A percentile compares a stretch with the other conserved stretches of the same genome.
These are phyloP conservation scores for Colletotrichum tropicale DNA, from an alignment of 2,329 filamentous ascomycete genomes.

Conservation along the genomic window DNA sequence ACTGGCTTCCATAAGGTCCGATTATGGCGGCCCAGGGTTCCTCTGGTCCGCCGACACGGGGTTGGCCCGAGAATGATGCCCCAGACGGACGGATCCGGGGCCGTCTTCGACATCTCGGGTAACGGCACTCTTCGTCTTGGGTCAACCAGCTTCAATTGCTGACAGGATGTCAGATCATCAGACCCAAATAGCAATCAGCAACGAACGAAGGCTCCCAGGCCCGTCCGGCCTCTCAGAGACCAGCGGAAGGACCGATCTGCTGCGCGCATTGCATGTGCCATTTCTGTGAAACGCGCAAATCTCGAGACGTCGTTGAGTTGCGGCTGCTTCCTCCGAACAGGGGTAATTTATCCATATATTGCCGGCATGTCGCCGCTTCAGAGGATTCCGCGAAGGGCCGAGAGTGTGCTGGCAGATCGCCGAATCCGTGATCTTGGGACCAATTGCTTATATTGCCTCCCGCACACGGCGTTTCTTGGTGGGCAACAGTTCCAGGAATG, in stretches of 20 bases:
- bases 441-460: background rate
- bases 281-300: background rate
- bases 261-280: background rate
- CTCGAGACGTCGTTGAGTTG: constrained; percentile 1
- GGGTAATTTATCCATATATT: constrained; percentile 7
- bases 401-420: background rate
- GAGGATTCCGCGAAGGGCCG: background rate
- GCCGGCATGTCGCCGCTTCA: constrained; percentile 1
- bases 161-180: background rate
- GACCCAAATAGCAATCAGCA: background rate
- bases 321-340: constrained; percentile 1
- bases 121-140: background rate
- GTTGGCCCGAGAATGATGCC: background rate
- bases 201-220: background rate
- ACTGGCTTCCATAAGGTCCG: background rate
- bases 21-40: background rate
- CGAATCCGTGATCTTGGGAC: constrained; percentile 10
- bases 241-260: background rate
- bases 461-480: background rate
- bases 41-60: background rate
- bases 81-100: background rate
- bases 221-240: background rate
- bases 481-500: background rate
- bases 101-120: background rate
- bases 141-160: background rate